Percentiles rank a stretch among this genome's conserved stretches.
Conservation (phyloP, 1,284 basidiomycete genomes). For the Microstroma glucosiphilum region DNA sequence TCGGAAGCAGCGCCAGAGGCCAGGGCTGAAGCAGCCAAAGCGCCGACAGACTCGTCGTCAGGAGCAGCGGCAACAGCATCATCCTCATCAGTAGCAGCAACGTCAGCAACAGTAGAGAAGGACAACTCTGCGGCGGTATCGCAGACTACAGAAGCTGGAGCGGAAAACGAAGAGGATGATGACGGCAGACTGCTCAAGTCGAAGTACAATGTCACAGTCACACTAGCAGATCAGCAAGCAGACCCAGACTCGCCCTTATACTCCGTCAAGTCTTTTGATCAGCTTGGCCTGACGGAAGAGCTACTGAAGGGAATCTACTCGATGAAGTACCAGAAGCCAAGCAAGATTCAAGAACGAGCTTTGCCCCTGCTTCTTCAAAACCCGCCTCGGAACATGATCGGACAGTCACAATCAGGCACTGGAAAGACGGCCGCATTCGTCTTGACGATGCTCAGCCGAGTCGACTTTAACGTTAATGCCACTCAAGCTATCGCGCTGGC, state of each 20-base stretch:
- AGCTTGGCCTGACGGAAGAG: conserved; percentile 56
- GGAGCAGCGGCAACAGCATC: conserved; percentile 8
- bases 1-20: conserved; percentile 4
- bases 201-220: conserved; percentile 64
- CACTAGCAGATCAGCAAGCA: conserved; percentile 90
- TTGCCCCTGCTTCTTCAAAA: conserved; percentile 82
- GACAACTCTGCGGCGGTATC: not conserved
- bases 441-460: conserved; percentile 89
- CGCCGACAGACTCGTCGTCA: conserved; percentile 14
- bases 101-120: not conserved
- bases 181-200: conserved; percentile 29
- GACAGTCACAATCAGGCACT: conserved; percentile 97
- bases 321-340: conserved; percentile 94
- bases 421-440: conserved; percentile 99
- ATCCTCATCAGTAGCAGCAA: not conserved
- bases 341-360: conserved; percentile 97
- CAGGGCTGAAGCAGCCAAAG: conserved; percentile 8
- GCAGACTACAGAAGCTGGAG: not conserved
- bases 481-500: conserved; percentile 60
- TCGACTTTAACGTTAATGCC: conserved; percentile 75
- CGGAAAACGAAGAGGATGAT: not conserved
- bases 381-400: conserved; percentile 98
- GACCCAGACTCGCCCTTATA: conserved; percentile 92
- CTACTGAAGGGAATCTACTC: conserved; percentile 93
- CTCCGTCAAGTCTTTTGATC: conserved; percentile 90